Percentiles rank a stretch among this genome's conserved stretches.
Conservation (phyloP, 2,329 filamentous ascomycete species). For the Penicillium decumbens region DNA sequence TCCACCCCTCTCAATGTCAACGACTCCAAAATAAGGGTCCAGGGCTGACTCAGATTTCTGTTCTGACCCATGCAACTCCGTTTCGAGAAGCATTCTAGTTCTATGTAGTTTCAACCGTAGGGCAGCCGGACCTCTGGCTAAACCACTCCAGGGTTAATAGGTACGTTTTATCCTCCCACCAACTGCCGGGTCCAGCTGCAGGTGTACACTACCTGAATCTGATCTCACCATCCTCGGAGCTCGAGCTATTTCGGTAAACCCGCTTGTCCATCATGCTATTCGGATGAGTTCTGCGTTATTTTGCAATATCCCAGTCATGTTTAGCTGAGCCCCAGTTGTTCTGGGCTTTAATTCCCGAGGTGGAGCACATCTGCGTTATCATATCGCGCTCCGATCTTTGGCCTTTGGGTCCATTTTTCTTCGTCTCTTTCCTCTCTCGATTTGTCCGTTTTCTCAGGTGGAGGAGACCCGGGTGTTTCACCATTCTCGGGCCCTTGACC, state of each 20-base stretch:
- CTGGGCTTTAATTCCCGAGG: neutral
- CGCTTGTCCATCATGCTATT: no score
- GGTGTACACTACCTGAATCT: neutral
- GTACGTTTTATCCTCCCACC: constrained; percentile 5
- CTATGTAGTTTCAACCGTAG: neutral
- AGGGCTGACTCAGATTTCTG: constrained; percentile 18
- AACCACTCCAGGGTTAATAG: constrained; percentile 12
- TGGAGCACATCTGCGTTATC: neutral
- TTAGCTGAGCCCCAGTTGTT: neutral
- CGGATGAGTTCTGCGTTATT: neutral
- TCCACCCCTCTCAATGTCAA: constrained; percentile 5
- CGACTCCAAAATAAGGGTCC: constrained; percentile 15
- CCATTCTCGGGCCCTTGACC: constrained; percentile 29
- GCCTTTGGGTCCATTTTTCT: neutral
- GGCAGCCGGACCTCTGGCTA: constrained; percentile 2
- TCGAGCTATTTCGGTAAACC: constrained; percentile 1
- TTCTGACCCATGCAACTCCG: neutral
- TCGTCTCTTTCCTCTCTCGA: neutral
- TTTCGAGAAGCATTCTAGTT: neutral
- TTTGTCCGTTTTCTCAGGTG: constrained; percentile 6
- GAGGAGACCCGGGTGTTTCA: constrained; percentile 26
- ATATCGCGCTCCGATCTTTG: neutral
- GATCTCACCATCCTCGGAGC: constrained; percentile 6
- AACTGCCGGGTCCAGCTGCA: constrained; percentile 15
- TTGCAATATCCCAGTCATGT: neutral